These are phyloP conservation scores for Sphaerosporella brunnea DNA, from an alignment of 495 filamentous ascomycete species.

Conservation along the genomic window DNA sequence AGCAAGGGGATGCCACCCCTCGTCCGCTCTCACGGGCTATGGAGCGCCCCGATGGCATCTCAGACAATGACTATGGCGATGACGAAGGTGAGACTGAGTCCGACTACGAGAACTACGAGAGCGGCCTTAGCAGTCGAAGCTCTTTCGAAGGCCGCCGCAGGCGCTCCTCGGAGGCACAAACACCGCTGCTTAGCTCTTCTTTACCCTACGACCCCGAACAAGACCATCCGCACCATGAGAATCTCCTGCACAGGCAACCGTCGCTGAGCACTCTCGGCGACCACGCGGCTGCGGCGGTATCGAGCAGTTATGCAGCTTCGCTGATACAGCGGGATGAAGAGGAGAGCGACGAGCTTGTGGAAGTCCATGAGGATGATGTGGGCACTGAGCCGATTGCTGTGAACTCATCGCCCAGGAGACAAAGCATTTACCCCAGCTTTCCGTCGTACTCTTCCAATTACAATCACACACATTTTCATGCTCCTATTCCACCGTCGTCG, in stretches of 20 bases:
- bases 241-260: constrained; percentile 17
- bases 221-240: constrained; percentile 24
- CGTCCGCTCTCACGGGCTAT: neutral
- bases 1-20: constrained; percentile 11
- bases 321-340: no score
- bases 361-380: constrained; percentile 17
- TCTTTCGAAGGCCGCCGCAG: constrained; percentile 13
- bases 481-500: neutral
- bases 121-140: constrained; percentile 7
- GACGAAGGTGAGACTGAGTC: constrained; percentile 26
- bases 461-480: constrained; percentile 20
- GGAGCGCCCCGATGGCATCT: neutral
- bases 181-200: constrained; percentile 23
- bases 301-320: neutral
- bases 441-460: constrained; percentile 21
- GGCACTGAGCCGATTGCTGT: constrained; percentile 8
- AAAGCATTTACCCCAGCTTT: constrained; percentile 19
- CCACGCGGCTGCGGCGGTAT: neutral
- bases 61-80: constrained; percentile 22
- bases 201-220: constrained; percentile 22
- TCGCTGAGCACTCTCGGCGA: constrained; percentile 22
- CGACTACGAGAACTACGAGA: constrained; percentile 11
- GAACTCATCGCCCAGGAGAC: constrained; percentile 8
- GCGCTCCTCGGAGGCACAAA: constrained; percentile 7
- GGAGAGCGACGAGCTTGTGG: constrained; percentile 16